These are phyloP conservation scores for Boletellus sp. DNA, from an alignment of 1,284 basidiomycete species.

Conservation along the genomic window DNA sequence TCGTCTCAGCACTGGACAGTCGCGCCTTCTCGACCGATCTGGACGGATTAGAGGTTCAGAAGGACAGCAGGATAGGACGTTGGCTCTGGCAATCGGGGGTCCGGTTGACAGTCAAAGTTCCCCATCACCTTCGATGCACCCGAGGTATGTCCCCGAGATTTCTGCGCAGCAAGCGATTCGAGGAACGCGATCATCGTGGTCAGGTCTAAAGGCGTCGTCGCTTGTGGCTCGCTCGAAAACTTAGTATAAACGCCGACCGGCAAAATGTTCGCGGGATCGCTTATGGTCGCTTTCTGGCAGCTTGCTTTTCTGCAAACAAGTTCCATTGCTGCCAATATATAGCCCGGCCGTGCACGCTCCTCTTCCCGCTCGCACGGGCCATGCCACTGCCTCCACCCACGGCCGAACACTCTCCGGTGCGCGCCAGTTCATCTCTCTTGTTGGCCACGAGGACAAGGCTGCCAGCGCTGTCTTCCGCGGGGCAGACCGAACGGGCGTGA, in stretches of 20 bases:
- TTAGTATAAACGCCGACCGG: constrained; percentile 24
- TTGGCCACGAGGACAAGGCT: background rate
- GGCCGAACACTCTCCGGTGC: background rate
- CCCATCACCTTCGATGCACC: constrained; percentile 1
- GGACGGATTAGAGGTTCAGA: background rate
- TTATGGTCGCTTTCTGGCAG: constrained; percentile 12
- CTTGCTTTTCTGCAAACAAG: background rate
- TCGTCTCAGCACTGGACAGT: constrained; percentile 13
- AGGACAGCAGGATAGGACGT: background rate
- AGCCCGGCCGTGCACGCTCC: background rate
- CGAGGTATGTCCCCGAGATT: constrained; percentile 11
- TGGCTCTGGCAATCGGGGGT: background rate
- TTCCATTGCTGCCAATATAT: background rate
- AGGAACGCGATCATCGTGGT: constrained; percentile 29
- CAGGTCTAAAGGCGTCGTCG: constrained; percentile 28
- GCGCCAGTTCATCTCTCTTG: no score
- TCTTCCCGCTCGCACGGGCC: background rate
- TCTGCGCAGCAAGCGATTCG: constrained; percentile 28
- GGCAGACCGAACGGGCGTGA: background rate
- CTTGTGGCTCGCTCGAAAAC: constrained; percentile 19
- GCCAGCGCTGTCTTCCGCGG: background rate
- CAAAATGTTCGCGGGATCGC: constrained; percentile 33
- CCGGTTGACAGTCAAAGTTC: constrained; percentile 2
- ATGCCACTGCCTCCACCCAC: background rate
- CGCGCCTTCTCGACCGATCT: constrained; percentile 3